Base-by-base conservation (phyloP, 495 filamentous ascomycete species). In the Emericellopsis terricola region DNA sequence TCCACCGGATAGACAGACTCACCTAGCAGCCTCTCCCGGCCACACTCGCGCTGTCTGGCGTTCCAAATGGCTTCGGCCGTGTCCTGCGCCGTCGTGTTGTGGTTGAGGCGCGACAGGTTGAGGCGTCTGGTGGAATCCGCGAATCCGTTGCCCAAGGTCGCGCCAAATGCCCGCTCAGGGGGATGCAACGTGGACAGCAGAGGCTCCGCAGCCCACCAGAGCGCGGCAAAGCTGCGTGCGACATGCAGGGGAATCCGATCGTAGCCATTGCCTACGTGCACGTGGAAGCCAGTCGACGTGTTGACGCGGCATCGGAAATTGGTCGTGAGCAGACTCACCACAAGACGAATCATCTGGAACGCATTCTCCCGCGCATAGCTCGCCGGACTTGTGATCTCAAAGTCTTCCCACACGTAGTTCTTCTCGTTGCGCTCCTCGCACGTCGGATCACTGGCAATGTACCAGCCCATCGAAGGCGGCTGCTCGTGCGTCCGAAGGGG, bases 161-260 rank as follows among this genome's bases (percentile, higher is more conserved):
- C n/a, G n/a, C n/a, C n/a, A 8, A 40, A 16, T 2, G 39, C 39
- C 2, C 45, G 40, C 40, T 37, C 47, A 0, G 49, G 49, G 3
- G 43, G 28, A 37, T 63, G 59, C 0, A 65, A 33, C 10, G 39
- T 41, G 18, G 55, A 48, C 8, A 63, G 15, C 27, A 49, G 45
- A 0, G 48, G 52, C 28, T 59, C 55, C 19, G 55, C 54, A 9
- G 53, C 51, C 38, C 49, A 60, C 3, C 53, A 36, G 11, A 62
- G 50, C 5, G 43, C 38, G 4, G 49, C 37, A 1, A 60, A 29
- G n/a, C 53, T 56, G 24, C 49, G 52, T 2, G 56, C 21, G 0
- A 42, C 44, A 2, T 36, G 30, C 2, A 50, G 28, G 3, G 42
- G 28, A 29, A 57, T 55, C n/a, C 32, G 36, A 1, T 41, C 31